phyloP scores from a whole-genome alignment of 2,329 filamentous ascomycete species.

The Colletotrichum graminicola region DNA sequence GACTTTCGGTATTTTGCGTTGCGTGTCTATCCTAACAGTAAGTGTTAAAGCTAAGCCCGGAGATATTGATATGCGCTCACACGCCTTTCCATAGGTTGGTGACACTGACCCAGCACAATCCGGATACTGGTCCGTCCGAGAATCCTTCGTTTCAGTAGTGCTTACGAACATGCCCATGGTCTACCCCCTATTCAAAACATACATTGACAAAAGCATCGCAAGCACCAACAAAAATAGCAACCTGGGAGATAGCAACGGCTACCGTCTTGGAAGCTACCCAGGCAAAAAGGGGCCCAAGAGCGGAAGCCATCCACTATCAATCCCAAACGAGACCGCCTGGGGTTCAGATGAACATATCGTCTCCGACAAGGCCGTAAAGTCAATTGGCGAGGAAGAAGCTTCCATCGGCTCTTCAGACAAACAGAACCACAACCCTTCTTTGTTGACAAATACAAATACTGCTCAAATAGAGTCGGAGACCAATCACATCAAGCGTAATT shows the following conservation, averaged over 20 bases:
- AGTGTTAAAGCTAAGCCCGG: neutral
- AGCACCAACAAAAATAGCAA: slow-evolving; percentile 28
- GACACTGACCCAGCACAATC: slow-evolving; percentile 50
- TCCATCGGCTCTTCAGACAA: slow-evolving; percentile 2
- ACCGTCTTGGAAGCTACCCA: slow-evolving; percentile 30
- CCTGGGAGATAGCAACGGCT: slow-evolving; percentile 20
- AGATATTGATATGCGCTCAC: neutral
- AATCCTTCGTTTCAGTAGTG: slow-evolving; percentile 56
- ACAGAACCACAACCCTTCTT: neutral
- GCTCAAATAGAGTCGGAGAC: neutral
- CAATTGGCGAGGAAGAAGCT: slow-evolving; percentile 10
- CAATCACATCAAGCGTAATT: neutral
- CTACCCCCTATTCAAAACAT: slow-evolving; percentile 50
- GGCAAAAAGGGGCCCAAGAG: neutral
- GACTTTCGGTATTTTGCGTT: slow-evolving; percentile 34
- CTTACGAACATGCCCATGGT: slow-evolving; percentile 56
- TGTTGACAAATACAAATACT: neutral
- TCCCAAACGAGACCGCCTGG: slow-evolving; percentile 14
- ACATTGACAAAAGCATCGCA: slow-evolving; percentile 44
- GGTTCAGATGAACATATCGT: slow-evolving; percentile 32
- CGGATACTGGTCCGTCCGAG: slow-evolving; percentile 55
- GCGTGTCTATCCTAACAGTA: slow-evolving; percentile 33
- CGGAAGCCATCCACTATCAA: slow-evolving; percentile 13
- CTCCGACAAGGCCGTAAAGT: neutral
- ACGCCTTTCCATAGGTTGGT: slow-evolving; percentile 44